Base-by-base conservation (phyloP, 2,329 filamentous ascomycete genomes). In the Xylaria digitata region DNA sequence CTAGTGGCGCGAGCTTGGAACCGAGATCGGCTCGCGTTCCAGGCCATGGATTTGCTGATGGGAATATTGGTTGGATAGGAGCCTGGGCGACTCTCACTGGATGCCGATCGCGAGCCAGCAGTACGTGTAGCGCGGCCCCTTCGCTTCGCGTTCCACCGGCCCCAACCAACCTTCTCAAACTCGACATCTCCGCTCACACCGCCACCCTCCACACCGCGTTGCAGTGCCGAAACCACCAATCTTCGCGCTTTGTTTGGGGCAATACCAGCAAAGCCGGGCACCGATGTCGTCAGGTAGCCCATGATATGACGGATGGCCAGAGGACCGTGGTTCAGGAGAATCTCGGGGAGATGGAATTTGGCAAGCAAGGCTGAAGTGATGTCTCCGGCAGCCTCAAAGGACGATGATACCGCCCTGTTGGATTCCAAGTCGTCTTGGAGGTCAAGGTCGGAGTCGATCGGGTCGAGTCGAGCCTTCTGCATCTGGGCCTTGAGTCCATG, bases 81-180 rank as follows among this genome's bases (percentile, higher is more conserved):
- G 37, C 79, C 79, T 62, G 77, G 78, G 75, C 72, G 78, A 79
- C 75, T 79, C 78, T 76, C 78, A 76, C 70, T 72, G 74, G 82
- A 77, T 78, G 83, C 77, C 72, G 77, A 74, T 72, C 79, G 76
- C 78, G 82, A 76, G 73, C 77, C 68, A 49, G 75, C 71, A 66
- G 82, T 78, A 70, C 84, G 82, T 68, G 82, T 74, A 49, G 86
- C 82, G 68, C 92, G 87, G 61, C 90, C 92, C 74, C 89, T 89
- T 77, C 88, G 86, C 77, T 89, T 89, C 68, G 94, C 96, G 79
- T 96, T 92, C 95, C 95, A 99, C 72, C 94, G 89, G 66, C 96
- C 96, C 95, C 95, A 98, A 76, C 95, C 95, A 66, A 97, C 93
- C 84, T 98, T 98, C 79, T 96, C 92, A 77, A 97, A 98, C 76